These are phyloP conservation scores for Silene noctiflora DNA, from an alignment of 179 eudicot species.

Conservation along the genomic window DNA sequence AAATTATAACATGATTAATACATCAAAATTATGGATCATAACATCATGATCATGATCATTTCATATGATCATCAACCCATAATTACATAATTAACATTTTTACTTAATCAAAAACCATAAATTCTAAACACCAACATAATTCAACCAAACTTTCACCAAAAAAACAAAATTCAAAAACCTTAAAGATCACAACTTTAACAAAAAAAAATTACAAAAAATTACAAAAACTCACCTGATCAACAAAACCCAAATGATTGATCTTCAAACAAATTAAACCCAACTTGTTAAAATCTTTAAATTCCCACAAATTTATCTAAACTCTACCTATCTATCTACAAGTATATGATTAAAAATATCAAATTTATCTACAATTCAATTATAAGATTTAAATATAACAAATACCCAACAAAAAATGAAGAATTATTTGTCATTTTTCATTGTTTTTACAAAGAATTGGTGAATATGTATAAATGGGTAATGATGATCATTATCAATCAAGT, in stretches of 20 bases:
- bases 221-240: background rate
- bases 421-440: background rate
- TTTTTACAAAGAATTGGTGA: background rate
- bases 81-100: background rate
- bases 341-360: background rate
- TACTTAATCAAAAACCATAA: background rate
- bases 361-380: background rate
- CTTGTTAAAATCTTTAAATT: too few relatives aligned
- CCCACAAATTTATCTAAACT: background rate
- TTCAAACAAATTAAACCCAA: background rate
- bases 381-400: background rate
- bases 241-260: background rate
- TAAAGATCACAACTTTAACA: background rate
- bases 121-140: background rate
- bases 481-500: conserved; percentile 21
- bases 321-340: background rate
- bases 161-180: conserved; percentile 3
- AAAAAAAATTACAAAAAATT: too few relatives aligned
- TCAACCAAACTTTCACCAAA: conserved; percentile 13
- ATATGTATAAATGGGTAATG: too few relatives aligned
- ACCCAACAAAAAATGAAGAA: background rate
- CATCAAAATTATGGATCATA: too few relatives aligned
- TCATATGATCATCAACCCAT: background rate
- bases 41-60: too few relatives aligned
- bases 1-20: too few relatives aligned